phyloP scores from a whole-genome alignment of 2,329 filamentous ascomycete species.

The Periconia sp. region DNA sequence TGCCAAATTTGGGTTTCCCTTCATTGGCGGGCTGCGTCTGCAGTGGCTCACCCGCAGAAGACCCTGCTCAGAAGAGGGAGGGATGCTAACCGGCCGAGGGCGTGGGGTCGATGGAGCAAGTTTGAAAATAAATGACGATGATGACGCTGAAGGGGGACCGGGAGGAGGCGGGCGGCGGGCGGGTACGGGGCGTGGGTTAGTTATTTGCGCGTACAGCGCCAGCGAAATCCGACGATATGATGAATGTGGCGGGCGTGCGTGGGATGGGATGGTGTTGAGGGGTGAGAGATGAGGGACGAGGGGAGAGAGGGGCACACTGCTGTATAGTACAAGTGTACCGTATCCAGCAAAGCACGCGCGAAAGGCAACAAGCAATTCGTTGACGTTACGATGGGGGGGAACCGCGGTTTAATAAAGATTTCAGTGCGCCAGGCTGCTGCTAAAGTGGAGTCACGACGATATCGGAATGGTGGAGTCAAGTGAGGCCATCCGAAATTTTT shows the following conservation, averaged over 20 bases:
- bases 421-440: slow-evolving; percentile 11
- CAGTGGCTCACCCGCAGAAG: slow-evolving; percentile 22
- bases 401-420: slow-evolving; percentile 29
- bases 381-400: too few relatives aligned
- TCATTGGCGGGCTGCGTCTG: slow-evolving; percentile 28
- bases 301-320: background rate
- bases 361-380: too few relatives aligned
- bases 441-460: slow-evolving; percentile 25
- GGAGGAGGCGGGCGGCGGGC: too few relatives aligned
- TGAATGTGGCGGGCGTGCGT: slow-evolving; percentile 4
- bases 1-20: slow-evolving; percentile 10
- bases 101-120: slow-evolving; percentile 25
- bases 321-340: background rate
- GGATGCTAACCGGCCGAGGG: slow-evolving; percentile 23
- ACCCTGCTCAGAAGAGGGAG: too few relatives aligned
- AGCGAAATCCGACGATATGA: slow-evolving; percentile 16
- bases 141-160: background rate
- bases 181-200: slow-evolving; percentile 11
- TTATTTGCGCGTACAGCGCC: slow-evolving; percentile 23
- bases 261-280: slow-evolving; percentile 4
- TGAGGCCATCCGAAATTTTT: slow-evolving; percentile 22
- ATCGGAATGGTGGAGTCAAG: slow-evolving; percentile 30
- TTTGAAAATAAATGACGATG: slow-evolving; percentile 8
- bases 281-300: slow-evolving; percentile 1
- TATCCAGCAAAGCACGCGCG: too few relatives aligned